Evolutionary conservation across 176 grass and related monocot species (phyloP).

Genomic region (Juncus effusus): DNA sequence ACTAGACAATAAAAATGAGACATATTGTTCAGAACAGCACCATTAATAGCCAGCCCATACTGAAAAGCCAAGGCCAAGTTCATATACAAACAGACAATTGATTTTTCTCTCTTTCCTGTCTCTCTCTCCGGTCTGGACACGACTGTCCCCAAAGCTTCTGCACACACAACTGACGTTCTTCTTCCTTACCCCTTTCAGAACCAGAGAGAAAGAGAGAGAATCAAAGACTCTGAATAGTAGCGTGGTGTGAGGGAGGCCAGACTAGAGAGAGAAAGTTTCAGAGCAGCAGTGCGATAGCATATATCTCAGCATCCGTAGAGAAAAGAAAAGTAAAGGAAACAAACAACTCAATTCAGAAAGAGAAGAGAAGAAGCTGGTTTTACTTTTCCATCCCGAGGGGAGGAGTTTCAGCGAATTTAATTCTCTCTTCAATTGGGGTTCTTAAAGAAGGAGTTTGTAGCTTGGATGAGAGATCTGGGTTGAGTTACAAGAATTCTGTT

Average conservation of each 20-base stretch:
- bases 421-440: conserved; percentile 17
- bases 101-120: conserved; percentile 17
- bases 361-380: background rate
- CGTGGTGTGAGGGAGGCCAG: too few species aligned
- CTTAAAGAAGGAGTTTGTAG: conserved; percentile 7
- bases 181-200: conserved; percentile 7
- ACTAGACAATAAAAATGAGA: too few species aligned
- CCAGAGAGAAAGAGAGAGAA: conserved; percentile 1
- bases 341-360: background rate
- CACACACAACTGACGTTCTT: conserved; percentile 20
- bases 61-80: conserved; percentile 6
- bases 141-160: conserved; percentile 32
- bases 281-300: background rate
- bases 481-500: background rate
- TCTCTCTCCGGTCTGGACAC: conserved; percentile 19
- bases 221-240: background rate
- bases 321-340: background rate
- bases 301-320: background rate
- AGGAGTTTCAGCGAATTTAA: background rate
- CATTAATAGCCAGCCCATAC: background rate
- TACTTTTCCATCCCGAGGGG: background rate
- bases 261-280: background rate
- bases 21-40: too few species aligned
- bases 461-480: conserved; percentile 24
- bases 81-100: background rate